phyloP scores from a whole-genome alignment of 202 grass and related monocot genomes.

The Elaeis oleifera region DNA sequence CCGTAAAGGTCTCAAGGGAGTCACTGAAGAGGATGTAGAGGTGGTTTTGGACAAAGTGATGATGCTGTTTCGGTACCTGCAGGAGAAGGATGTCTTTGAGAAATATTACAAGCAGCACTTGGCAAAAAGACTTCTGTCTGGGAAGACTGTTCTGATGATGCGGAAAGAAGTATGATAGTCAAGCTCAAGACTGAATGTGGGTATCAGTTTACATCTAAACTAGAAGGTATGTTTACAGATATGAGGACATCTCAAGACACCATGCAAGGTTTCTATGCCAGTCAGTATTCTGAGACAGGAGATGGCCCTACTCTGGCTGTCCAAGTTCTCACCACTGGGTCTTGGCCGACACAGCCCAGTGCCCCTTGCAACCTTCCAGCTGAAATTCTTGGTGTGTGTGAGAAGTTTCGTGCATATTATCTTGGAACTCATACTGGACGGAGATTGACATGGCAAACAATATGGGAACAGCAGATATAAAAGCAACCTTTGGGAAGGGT shows the following conservation, averaged over 20 bases:
- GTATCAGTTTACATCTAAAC: conserved; percentile 67
- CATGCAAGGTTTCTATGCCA: conserved; percentile 46
- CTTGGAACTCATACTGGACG: conserved; percentile 10
- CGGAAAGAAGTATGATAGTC: conserved; percentile 59
- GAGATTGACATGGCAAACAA: conserved; percentile 11
- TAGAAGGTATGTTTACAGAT: conserved; percentile 79
- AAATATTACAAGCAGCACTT: conserved; percentile 85
- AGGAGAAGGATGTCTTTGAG: conserved; percentile 73
- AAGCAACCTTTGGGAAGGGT: conserved; percentile 4
- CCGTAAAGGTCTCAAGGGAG: conserved; percentile 57
- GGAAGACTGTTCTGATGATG: conserved; percentile 44
- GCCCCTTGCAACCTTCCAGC: conserved; percentile 31
- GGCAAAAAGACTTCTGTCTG: conserved; percentile 55
- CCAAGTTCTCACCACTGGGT: conserved; percentile 72
- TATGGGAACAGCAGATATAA: conserved; percentile 6
- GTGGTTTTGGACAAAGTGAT: conserved; percentile 53
- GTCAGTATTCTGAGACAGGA: conserved; percentile 23
- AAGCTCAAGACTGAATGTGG: conserved; percentile 72
- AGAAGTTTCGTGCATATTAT: conserved; percentile 9
- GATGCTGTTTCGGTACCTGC: conserved; percentile 66
- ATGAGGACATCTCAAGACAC: conserved; percentile 67
- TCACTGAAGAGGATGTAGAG: conserved; percentile 59
- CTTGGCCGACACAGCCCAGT: conserved; percentile 64
- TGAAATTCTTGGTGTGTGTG: conserved; percentile 2
- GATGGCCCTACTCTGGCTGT: conserved; percentile 47